Evolutionary conservation across 2,329 filamentous ascomycete genomes (phyloP), one percentile per base, ranked within the genome.

Genomic region (Venturia oleaginea): DNA sequence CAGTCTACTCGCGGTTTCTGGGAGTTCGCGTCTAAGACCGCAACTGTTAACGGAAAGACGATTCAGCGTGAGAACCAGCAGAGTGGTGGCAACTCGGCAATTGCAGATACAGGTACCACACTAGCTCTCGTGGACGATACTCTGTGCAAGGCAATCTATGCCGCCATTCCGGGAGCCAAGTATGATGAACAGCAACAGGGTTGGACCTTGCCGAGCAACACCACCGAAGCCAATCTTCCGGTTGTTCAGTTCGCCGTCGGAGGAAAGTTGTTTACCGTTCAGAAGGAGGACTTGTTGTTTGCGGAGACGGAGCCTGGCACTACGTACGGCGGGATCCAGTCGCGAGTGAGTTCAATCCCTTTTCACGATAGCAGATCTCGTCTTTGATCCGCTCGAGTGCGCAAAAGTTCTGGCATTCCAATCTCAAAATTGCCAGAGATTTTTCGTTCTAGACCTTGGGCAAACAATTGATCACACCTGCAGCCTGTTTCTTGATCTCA

Each of bases 21-120:
- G 88, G 77, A 82, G 72, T 84, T 90, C 71, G 71, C 79, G 6
- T 88, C 85, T 0, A 75, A 79, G 8, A 83, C 81, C 0, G 80
- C 80, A 22, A 80, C 78, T 0, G 77, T 91, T 67, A 84, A 84
- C 67, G 85, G 83, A 65, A 78, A 82, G 66, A 77, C 76, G 1
- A 73, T 86, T 34, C 60, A 74, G 1, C 78, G 81, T 13, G 71
- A 76, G 3, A 79, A 78, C 60, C 6, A 57, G 30, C 51, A 57
- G 51, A 57, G 27, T 19, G 51, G 51, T 22, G 51, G 51, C 17
- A 90, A 90, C 75, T 85, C 77, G 37, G 86, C 87, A 59, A 89
- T 91, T 68, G 84, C 83, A 38, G 88, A 91, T 72, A 91, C 88
- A 0, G 88, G 87, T 64, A 90, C 87, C 38, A 88, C 87, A 0